Evolutionary conservation across 768 basidiomycete species (phyloP).

Genomic region (Lanmaoa rubissima): DNA sequence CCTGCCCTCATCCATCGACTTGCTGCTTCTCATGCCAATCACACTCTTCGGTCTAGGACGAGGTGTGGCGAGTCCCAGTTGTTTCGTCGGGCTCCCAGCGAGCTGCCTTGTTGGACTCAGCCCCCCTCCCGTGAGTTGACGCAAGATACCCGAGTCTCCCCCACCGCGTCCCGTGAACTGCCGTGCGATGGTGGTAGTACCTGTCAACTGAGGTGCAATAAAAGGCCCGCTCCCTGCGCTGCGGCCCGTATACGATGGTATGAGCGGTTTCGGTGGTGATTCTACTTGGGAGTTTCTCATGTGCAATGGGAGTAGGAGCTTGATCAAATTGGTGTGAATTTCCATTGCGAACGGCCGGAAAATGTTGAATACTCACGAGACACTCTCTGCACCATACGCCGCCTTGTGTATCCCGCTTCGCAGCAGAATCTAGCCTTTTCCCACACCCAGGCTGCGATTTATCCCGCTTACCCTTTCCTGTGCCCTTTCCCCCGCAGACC

Average conservation of each 20-base stretch:
- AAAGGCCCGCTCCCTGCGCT: conserved; percentile 24
- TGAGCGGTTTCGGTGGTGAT: conserved; percentile 51
- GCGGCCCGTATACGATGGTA: conserved; percentile 44
- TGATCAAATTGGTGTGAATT: conserved; percentile 11
- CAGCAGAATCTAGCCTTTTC: conserved; percentile 80
- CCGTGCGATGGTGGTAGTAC: conserved; percentile 68
- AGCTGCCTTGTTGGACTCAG: conserved; percentile 68
- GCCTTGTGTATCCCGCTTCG: conserved; percentile 67
- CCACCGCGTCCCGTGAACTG: conserved; percentile 67
- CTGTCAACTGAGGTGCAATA: conserved; percentile 59
- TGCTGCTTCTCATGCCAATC: conserved; percentile 62
- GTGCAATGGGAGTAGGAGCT: conserved; percentile 57
- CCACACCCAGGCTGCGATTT: conserved; percentile 73
- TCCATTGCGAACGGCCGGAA: not conserved
- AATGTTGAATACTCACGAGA: conserved; percentile 46
- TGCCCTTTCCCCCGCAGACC: conserved; percentile 72
- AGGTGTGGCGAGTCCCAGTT: conserved; percentile 42
- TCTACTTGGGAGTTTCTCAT: conserved; percentile 48
- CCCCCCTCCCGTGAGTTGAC: conserved; percentile 68
- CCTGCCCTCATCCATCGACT: conserved; percentile 64
- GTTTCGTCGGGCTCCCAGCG: conserved; percentile 67
- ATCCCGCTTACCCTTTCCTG: conserved; percentile 43
- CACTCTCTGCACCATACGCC: conserved; percentile 86
- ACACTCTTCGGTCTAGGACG: conserved; percentile 77
- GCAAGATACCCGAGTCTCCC: conserved; percentile 36